phyloP scores from a whole-genome alignment of 306 rosid species.

The Ziziphus jujuba region DNA sequence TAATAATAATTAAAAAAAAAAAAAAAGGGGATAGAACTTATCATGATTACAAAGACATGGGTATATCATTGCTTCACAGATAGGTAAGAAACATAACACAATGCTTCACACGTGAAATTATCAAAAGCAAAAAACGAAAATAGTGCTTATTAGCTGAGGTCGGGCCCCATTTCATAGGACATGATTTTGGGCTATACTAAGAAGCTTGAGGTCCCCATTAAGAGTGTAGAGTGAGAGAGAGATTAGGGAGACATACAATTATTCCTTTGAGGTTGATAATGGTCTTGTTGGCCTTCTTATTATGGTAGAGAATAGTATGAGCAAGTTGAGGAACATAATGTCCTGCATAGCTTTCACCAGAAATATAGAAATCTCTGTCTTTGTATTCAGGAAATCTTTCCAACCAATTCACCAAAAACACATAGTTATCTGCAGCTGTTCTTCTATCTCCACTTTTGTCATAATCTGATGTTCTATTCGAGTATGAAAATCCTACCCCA shows the following conservation, averaged over 20 bases:
- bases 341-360: slow-evolving; percentile 97
- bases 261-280: slow-evolving; percentile 85
- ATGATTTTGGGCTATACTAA: no score
- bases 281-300: slow-evolving; percentile 43
- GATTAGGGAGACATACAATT: slow-evolving; percentile 45
- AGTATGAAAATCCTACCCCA: slow-evolving; percentile 95
- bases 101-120: no score
- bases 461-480: slow-evolving; percentile 76
- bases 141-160: no score
- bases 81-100: neutral
- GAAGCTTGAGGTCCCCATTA: neutral
- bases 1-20: no score
- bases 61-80: no score
- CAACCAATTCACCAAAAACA: slow-evolving; percentile 80
- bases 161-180: neutral
- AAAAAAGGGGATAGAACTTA: neutral
- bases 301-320: slow-evolving; percentile 65
- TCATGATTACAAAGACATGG: no score
- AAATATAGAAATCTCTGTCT: slow-evolving; percentile 58
- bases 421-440: slow-evolving; percentile 68
- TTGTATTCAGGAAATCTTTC: slow-evolving; percentile 88
- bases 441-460: slow-evolving; percentile 49
- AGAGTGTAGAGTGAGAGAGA: slow-evolving; percentile 1
- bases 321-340: slow-evolving; percentile 97
- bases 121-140: no score